Evolutionary conservation across 2,329 filamentous ascomycete genomes (phyloP).

Genomic region (Neoarthrinium moseri): DNA sequence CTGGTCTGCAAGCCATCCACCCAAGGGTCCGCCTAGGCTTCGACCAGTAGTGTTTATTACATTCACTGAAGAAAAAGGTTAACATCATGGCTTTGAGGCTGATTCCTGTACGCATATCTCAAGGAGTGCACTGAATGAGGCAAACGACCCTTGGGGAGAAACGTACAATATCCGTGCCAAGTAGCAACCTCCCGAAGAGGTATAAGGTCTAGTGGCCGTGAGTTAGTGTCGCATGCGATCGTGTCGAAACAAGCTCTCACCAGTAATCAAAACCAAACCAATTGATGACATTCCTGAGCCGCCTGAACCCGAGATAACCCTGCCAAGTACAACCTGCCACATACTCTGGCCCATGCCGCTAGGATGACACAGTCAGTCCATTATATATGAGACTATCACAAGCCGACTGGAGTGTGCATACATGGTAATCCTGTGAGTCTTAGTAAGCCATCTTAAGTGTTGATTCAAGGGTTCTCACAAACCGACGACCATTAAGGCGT

Average conservation of each 20-base stretch:
- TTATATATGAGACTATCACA: no score
- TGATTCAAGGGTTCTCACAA: no score
- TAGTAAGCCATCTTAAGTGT: no score
- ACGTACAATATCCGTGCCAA: slow-evolving; percentile 46
- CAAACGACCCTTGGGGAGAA: no score
- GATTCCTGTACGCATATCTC: no score
- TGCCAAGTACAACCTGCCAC: slow-evolving; percentile 47
- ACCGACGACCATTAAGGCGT: slow-evolving; percentile 47
- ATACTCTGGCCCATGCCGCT: slow-evolving; percentile 45
- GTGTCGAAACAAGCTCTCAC: slow-evolving; percentile 31
- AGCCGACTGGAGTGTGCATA: no score
- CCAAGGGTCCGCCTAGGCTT: slow-evolving; percentile 53
- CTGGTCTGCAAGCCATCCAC: slow-evolving; percentile 60
- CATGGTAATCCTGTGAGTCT: neutral
- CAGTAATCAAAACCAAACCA: slow-evolving; percentile 51
- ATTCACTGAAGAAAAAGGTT: no score
- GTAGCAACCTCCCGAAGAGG: slow-evolving; percentile 51
- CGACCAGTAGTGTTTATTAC: slow-evolving; percentile 50
- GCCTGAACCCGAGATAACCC: slow-evolving; percentile 51
- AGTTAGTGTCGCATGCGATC: neutral
- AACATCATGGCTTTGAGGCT: no score
- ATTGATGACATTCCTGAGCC: slow-evolving; percentile 50
- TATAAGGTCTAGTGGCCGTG: slow-evolving; percentile 40
- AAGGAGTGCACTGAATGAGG: no score
- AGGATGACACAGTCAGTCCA: no score